A percentile compares a stretch with the other conserved stretches of the same genome.
Evolutionary conservation across 495 filamentous ascomycete genomes (phyloP).

Genomic region (Neurospora africana): DNA sequence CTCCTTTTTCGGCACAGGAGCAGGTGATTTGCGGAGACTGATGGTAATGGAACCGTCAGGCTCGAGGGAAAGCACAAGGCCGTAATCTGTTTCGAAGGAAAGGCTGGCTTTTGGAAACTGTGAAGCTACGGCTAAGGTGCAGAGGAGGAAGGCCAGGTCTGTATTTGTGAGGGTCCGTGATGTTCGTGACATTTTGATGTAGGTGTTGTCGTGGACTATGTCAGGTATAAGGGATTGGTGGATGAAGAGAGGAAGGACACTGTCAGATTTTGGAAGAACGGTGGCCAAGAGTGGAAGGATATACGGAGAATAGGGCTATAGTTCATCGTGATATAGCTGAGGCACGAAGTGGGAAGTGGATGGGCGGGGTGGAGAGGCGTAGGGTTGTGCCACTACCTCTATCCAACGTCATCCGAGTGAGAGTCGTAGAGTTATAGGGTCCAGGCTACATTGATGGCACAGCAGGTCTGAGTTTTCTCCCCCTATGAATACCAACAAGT

Average conservation of each 20-base stretch:
- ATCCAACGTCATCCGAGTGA: not conserved
- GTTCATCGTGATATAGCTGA: not conserved
- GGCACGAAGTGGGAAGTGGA: not conserved
- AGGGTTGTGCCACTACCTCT: not conserved
- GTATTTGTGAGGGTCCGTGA: slow-evolving; percentile 9
- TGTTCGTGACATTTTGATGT: not conserved
- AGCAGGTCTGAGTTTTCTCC: not conserved
- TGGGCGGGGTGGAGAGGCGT: not conserved
- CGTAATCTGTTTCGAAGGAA: slow-evolving; percentile 4
- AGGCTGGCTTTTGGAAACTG: not conserved
- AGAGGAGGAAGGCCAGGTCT: slow-evolving; percentile 13
- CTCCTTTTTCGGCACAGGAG: not conserved
- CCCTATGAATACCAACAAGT: not conserved
- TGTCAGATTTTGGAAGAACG: not conserved
- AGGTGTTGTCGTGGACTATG: not conserved
- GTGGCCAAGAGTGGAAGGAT: not conserved
- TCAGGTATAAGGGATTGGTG: not conserved
- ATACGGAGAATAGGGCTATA: not conserved
- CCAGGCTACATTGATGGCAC: not conserved
- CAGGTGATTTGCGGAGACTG: not conserved
- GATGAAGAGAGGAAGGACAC: not conserved
- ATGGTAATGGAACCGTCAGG: slow-evolving; percentile 1
- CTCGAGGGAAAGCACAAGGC: slow-evolving; percentile 4
- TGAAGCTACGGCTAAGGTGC: not conserved
- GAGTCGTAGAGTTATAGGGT: not conserved